Conservation (phyloP, 176 grass and related monocot species). For the sorghum (Sorghum bicolor) region Sorghum_bicolor_NCBIv3 NC_012876.2:7755501-7756000, state of each 20-base stretch:
- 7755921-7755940: not conserved
- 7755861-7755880: constrained; percentile 37
- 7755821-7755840: constrained; percentile 50
- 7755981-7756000: not conserved
- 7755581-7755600: not conserved
- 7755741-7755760: not conserved
- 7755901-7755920: constrained; percentile 27
- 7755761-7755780: too few species aligned
- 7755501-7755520: constrained; percentile 16
- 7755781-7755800: not conserved
- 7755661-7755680: constrained; percentile 38
- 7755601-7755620: not conserved
- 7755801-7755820: constrained; percentile 29
- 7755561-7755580: not conserved
- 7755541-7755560: not conserved
- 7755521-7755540: constrained; percentile 9
- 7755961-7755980: not conserved
- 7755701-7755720: constrained; percentile 35
- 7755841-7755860: constrained; percentile 51
- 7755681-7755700: constrained; percentile 41
- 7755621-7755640: constrained; percentile 12
- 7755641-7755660: constrained; percentile 49
- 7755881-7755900: constrained; percentile 32
- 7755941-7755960: not conserved
- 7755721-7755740: constrained; percentile 12